A percentile compares a stretch with the other conserved stretches of the same genome.
Evolutionary conservation across 2,329 filamentous ascomycete species (phyloP).

Genomic region (Beauveria australis): DNA sequence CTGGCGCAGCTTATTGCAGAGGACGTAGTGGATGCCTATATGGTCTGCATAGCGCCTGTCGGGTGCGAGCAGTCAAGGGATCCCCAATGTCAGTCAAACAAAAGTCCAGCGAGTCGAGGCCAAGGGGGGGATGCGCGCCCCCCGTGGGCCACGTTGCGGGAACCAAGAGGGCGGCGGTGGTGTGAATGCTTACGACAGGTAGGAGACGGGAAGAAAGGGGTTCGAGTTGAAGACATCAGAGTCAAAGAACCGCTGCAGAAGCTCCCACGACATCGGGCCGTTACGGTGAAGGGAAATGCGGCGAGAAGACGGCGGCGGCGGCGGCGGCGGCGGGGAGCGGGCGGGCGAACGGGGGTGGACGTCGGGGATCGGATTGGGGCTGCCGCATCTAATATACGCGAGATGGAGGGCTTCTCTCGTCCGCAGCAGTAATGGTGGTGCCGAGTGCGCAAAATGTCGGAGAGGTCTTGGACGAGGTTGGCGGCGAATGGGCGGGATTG

Average conservation of each 20-base stretch:
- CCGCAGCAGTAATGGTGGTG: neutral
- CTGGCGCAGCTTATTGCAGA: conserved; percentile 81
- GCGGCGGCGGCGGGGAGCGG: conserved; percentile 3
- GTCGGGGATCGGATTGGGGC: neutral
- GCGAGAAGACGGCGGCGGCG: conserved; percentile 20
- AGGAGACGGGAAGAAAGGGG: conserved; percentile 80
- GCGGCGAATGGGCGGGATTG: neutral
- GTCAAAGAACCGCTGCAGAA: conserved; percentile 85
- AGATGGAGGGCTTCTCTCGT: neutral
- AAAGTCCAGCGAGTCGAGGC: neutral
- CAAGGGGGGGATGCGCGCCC: neutral
- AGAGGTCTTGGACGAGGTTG: neutral
- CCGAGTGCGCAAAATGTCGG: neutral
- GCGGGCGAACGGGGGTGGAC: neutral
- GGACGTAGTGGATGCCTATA: conserved; percentile 82
- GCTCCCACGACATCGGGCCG: conserved; percentile 67
- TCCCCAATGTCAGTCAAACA: neutral
- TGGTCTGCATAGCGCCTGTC: conserved; percentile 77
- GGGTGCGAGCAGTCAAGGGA: conserved; percentile 15
- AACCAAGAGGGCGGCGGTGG: neutral
- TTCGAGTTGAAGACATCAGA: conserved; percentile 91
- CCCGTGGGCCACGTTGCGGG: neutral
- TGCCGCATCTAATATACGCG: conserved; percentile 6
- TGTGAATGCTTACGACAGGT: conserved; percentile 63
- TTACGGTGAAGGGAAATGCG: neutral